Conservation (phyloP, 2,329 filamentous ascomycete genomes). For the Botryosphaeria dothidea region DNA sequence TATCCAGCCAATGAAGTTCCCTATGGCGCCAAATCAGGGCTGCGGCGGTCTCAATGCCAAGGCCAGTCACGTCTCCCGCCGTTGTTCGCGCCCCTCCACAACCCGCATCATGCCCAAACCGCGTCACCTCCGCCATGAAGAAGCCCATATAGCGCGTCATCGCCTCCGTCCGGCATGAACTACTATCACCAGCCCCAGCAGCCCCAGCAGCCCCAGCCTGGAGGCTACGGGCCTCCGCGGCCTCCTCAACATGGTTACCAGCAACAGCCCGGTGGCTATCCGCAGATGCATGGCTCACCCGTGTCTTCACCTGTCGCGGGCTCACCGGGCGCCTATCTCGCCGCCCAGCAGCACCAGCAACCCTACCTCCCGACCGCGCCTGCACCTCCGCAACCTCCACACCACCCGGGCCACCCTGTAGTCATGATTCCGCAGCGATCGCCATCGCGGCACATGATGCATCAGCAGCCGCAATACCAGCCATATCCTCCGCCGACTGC, state of each 20-base stretch:
- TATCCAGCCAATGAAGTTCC: background rate
- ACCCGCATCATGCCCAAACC: background rate
- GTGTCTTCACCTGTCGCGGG: background rate
- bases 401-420: conserved; percentile 26
- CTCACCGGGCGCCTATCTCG: conserved; percentile 12
- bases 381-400: conserved; percentile 24
- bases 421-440: conserved; percentile 25
- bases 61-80: conserved; percentile 17
- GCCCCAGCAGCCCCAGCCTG: background rate
- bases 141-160: conserved; percentile 6
- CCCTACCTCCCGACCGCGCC: conserved; percentile 36
- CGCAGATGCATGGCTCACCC: background rate
- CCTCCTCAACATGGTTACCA: background rate
- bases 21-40: background rate
- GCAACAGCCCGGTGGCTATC: background rate
- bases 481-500: background rate
- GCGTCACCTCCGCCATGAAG: conserved; percentile 7
- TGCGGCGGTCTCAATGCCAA: background rate
- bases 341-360: conserved; percentile 1
- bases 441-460: conserved; percentile 21
- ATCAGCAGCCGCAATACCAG: conserved; percentile 21
- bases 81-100: background rate
- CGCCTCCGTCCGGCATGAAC: conserved; percentile 9
- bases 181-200: conserved; percentile 1
- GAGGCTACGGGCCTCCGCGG: background rate